Conservation (phyloP, 73 alveolate species). For the Diophrys appendiculata region DNA sequence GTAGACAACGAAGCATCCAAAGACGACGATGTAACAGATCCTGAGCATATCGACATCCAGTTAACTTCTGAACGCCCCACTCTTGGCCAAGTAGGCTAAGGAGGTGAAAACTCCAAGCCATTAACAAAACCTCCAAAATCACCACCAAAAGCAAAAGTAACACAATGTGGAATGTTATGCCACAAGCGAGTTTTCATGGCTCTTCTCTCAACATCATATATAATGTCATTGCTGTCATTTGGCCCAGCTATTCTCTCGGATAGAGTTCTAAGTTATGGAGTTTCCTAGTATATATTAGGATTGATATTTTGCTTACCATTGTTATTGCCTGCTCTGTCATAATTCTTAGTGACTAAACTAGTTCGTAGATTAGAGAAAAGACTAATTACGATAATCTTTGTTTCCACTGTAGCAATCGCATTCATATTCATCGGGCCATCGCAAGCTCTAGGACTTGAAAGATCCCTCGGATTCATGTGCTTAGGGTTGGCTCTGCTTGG, state of each 20-base stretch:
- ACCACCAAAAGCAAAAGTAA: neutral
- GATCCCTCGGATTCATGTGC: neutral
- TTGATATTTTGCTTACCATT: neutral
- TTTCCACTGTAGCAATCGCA: neutral
- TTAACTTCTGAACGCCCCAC: too few species aligned
- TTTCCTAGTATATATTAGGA: neutral
- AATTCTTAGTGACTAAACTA: constrained; percentile 3
- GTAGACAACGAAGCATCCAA: too few species aligned
- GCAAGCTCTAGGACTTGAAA: neutral
- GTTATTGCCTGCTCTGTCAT: neutral
- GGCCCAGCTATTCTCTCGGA: neutral
- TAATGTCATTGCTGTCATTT: neutral
- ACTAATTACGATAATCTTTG: neutral
- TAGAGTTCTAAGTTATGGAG: neutral
- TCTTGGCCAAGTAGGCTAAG: neutral
- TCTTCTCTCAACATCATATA: neutral
- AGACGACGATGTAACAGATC: too few species aligned
- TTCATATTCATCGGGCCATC: neutral
- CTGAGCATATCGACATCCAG: too few species aligned
- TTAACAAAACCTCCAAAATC: too few species aligned
- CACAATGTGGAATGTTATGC: neutral
- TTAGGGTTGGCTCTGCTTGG: neutral
- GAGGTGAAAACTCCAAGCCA: too few species aligned
- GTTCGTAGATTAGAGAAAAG: neutral
- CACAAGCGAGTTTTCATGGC: neutral